Evolutionary conservation across 805 yeast genomes (phyloP), one percentile per base, ranked within the genome.

Genomic region (Saccharomycopsis amapae): DNA sequence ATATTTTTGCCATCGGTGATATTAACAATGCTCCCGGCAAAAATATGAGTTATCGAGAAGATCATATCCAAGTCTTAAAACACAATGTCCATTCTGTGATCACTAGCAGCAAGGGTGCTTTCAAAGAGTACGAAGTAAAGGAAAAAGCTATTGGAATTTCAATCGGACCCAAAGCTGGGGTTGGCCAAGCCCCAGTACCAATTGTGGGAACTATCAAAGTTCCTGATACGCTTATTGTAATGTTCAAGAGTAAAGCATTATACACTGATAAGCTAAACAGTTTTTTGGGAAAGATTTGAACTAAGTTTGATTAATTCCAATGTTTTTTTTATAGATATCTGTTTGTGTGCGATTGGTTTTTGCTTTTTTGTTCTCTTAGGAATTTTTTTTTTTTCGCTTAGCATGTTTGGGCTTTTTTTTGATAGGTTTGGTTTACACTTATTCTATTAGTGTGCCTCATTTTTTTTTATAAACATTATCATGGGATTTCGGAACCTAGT

Each of bases 1-100:
- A 51, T 38, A 49, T 58, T 13, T 58, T 57, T 49, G 60, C 60
- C 10, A 40, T 55, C 31, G 61, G 61, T 9, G 61, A 58, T 44
- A 45, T 53, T 31, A 40, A 41, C 35, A 38, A 43, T 43, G 42
- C 24, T 39, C 50, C 50, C 3, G 17, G 28, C 22, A 58, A 57
- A 45, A 22, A 52, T 17, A 12, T 52, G 3, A 3, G 12, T 5
- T 43, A 23, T 19, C 26, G 41, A 35, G 49, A 49, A 2, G 44
- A 49, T n/a, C 42, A 48, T 44, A 24, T 42, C 7, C 26, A 22
- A 2, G 46, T 50, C 18, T 10, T 56, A 23, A 40, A 38, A 6
- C 23, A 46, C 18, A 58, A 58, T 36, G 32, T 58, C 12, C 31
- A n/a, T 4, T 5, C 17, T 12, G n/a, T 26, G 4, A 12, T 24